Evolutionary conservation across 345 rosid species (phyloP).

Genomic region (Ricinus communis): DNA sequence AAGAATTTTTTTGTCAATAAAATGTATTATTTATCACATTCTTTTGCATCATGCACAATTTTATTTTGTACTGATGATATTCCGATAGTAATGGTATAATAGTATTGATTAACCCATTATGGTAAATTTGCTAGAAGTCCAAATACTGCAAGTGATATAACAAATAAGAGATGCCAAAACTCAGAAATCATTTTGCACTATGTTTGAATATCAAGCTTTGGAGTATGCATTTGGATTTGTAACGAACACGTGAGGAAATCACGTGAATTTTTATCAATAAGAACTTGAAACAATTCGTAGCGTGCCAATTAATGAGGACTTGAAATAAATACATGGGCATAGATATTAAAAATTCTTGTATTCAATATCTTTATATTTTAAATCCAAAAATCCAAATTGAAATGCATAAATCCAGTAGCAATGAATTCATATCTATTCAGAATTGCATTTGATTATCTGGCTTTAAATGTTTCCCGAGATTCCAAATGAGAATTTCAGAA

Average conservation of each 20-base stretch:
- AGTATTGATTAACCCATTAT: background rate
- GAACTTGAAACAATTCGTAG: no score
- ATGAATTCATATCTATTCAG: background rate
- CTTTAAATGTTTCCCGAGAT: background rate
- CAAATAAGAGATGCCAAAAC: background rate
- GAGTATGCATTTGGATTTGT: no score
- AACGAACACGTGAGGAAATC: no score
- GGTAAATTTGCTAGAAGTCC: background rate
- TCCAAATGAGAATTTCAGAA: background rate
- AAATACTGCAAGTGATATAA: background rate
- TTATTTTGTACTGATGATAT: background rate
- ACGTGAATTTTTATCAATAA: no score
- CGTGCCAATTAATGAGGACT: no score
- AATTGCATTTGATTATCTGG: background rate
- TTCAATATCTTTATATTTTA: no score
- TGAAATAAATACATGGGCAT: no score
- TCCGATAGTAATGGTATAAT: background rate
- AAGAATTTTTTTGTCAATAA: background rate
- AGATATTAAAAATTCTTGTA: no score
- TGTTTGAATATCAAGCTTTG: no score
- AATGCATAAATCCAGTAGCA: background rate
- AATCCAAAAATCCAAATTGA: no score
- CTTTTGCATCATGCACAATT: background rate
- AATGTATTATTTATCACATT: background rate
- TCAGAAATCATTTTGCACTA: no score